Evolutionary conservation across 352 stramenopile genomes (phyloP), one percentile per base, ranked within the genome.

Genomic region (Phytophthora tubulina): DNA sequence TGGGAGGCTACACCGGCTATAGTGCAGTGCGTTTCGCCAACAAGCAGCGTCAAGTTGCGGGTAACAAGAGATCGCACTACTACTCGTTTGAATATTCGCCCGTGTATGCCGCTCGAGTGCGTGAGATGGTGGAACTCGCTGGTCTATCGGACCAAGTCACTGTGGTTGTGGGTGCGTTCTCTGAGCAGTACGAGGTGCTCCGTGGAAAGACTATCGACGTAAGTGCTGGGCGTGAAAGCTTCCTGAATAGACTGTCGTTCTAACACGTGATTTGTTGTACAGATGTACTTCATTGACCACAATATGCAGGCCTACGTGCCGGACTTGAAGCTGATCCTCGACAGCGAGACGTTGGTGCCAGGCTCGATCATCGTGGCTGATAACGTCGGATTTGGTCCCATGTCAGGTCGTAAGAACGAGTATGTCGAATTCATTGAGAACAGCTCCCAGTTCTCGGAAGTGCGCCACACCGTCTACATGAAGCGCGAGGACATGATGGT

Each of bases 281-380:
- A 82, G 74, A 50, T 82, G 33, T 82, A 75, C 70, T 85, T 88
- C 54, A 82, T 87, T 41, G 77, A 87, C 64, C 80, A 88, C 67
- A 73, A 83, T 35, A 88, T 85, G 75, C 67, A 49, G 9, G 48
- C 75, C 14, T 85, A 88, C 49, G 53, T 85, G 49, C 50, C 65
- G n/a, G 80, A 86, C 57, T 56, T 75, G 57, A 81, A 88, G 74
- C 51, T 80, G 38, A 88, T 88, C 27, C 10, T 83, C 8, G 67
- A 42, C 1, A 86, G 76, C n/a, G 71, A 72, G 17, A 77, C 67
- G 52, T 58, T 86, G 27, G 42, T 41, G 3, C 60, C 74, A 9
- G 78, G 80, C 10, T 85, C 78, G 3, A 21, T 84, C n/a, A 50
- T 88, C 27, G 60, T 63, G 1, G 80, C 78, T 6, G 80, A 88